Conservation (phyloP, 306 rosid species). For the Glycine soja region DNA sequence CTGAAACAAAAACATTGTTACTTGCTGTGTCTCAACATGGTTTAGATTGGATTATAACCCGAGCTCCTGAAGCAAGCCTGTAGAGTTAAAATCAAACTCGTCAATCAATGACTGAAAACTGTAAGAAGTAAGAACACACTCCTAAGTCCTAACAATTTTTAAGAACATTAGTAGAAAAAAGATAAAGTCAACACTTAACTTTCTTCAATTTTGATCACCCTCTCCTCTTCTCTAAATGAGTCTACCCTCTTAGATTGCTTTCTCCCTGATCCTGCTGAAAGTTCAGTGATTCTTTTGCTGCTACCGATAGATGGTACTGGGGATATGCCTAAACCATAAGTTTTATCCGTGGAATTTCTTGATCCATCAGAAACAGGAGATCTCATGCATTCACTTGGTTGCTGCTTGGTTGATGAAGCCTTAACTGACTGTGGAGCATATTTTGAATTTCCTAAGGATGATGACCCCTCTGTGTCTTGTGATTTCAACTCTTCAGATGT, state of each 20-base stretch:
- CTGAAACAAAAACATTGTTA: slow-evolving; percentile 30
- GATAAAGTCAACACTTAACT: slow-evolving; percentile 70
- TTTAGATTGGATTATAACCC: slow-evolving; percentile 87
- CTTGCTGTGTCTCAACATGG: slow-evolving; percentile 47
- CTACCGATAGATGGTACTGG: slow-evolving; percentile 19
- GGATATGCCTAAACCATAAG: slow-evolving; percentile 14
- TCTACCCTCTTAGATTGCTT: slow-evolving; percentile 63
- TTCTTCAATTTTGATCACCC: slow-evolving; percentile 87
- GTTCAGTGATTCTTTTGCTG: slow-evolving; percentile 64
- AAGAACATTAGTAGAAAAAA: slow-evolving; percentile 33
- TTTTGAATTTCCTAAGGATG: slow-evolving; percentile 67
- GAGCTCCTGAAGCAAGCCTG: slow-evolving; percentile 99
- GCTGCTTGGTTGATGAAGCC: slow-evolving; percentile 70
- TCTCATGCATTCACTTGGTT: slow-evolving; percentile 62
- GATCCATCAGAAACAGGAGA: slow-evolving; percentile 71
- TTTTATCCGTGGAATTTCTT: slow-evolving; percentile 68
- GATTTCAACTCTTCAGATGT: slow-evolving; percentile 61
- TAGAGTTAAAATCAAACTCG: slow-evolving; percentile 48
- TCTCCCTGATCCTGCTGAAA: slow-evolving; percentile 54
- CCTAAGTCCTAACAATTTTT: background rate
- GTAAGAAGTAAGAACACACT: too few species aligned
- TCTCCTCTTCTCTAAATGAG: slow-evolving; percentile 71
- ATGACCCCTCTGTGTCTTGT: slow-evolving; percentile 57
- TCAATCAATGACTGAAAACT: slow-evolving; percentile 44
- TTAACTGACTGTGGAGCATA: slow-evolving; percentile 68